Conservation (phyloP, 345 rosid genomes). For the Euclidium syriacum region DNA sequence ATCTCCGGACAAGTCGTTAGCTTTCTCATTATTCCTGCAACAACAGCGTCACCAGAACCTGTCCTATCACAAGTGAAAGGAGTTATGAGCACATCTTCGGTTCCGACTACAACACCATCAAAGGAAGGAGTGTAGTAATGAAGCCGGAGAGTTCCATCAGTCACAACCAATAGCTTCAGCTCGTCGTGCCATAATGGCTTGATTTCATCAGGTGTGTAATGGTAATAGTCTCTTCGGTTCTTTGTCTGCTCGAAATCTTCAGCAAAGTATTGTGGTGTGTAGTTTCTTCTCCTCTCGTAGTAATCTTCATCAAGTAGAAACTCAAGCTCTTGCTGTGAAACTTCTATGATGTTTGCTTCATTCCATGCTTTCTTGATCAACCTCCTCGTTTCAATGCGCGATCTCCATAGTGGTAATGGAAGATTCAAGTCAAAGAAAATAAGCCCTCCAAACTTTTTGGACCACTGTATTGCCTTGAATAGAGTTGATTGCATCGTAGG, state of each 20-base stretch:
- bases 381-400: constrained; percentile 64
- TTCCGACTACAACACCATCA: constrained; percentile 77
- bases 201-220: constrained; percentile 70
- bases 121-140: constrained; percentile 73
- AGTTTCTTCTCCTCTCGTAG: constrained; percentile 57
- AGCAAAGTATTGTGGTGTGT: constrained; percentile 72
- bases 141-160: constrained; percentile 81
- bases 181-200: constrained; percentile 79
- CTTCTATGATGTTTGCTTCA: constrained; percentile 68
- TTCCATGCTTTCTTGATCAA: constrained; percentile 67
- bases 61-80: constrained; percentile 93
- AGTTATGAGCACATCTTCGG: constrained; percentile 83
- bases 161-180: constrained; percentile 71
- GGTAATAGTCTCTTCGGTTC: constrained; percentile 62
- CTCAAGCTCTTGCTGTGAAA: constrained; percentile 78
- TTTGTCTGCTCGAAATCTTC: constrained; percentile 63
- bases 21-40: constrained; percentile 84
- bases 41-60: constrained; percentile 95
- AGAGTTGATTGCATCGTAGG: constrained; percentile 53
- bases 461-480: constrained; percentile 59
- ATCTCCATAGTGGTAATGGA: constrained; percentile 73
- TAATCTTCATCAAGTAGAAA: constrained; percentile 78
- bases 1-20: constrained; percentile 68
- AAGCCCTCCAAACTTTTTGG: constrained; percentile 74
- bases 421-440: constrained; percentile 73